These are phyloP conservation scores for Puccinia horiana DNA, from an alignment of 1,284 basidiomycete genomes.

Conservation along the genomic window DNA sequence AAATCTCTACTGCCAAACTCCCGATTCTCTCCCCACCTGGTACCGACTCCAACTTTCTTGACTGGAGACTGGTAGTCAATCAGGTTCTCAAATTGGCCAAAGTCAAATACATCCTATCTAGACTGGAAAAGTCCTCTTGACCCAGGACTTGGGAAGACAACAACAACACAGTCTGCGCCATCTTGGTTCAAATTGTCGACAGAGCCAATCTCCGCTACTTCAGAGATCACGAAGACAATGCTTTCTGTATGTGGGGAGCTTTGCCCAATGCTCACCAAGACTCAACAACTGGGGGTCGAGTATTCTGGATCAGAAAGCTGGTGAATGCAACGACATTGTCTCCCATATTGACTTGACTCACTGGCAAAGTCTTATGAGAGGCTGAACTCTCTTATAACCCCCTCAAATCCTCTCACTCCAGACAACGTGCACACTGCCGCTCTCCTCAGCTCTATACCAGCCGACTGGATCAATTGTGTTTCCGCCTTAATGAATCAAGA, in stretches of 20 bases:
- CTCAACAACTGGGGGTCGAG: not conserved
- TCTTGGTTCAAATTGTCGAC: too few species aligned
- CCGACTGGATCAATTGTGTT: not conserved
- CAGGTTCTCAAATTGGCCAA: not conserved
- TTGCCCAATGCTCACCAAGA: not conserved
- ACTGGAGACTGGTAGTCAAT: not conserved
- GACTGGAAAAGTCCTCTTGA: not conserved
- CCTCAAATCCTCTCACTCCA: not conserved
- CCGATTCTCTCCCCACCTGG: not conserved
- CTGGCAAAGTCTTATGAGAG: too few species aligned
- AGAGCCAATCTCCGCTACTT: not conserved
- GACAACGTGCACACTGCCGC: not conserved
- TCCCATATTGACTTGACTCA: too few species aligned
- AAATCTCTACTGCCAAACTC: not conserved
- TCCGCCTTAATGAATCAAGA: not conserved
- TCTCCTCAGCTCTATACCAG: not conserved
- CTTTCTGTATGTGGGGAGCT: conserved; percentile 6
- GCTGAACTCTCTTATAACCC: too few species aligned
- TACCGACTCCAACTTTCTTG: not conserved
- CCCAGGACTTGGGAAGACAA: not conserved
- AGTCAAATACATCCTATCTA: not conserved
- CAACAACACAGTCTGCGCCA: too few species aligned
- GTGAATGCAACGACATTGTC: too few species aligned
- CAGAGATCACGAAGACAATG: not conserved
- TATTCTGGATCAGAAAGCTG: too few species aligned